Evolutionary conservation across 257 asterid genomes (phyloP), one percentile per base, ranked within the genome.

Genomic region (Salvia miltiorrhiza): DNA sequence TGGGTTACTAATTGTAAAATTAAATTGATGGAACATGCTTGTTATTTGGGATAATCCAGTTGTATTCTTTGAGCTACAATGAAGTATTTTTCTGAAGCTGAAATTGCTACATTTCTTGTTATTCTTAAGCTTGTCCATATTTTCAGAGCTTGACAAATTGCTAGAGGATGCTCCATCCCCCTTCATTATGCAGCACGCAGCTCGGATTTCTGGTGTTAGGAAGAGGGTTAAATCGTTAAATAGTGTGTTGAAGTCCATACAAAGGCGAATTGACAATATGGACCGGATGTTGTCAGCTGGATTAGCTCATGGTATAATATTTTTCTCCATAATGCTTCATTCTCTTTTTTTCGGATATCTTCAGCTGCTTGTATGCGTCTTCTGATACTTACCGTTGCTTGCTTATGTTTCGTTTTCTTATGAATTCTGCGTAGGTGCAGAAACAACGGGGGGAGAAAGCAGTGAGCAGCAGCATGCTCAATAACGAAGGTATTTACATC

Each of bases 111-210:
- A n/a, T n/a, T 16, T 14, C 11, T 64, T 54, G 63, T 37, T 41
- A 10, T 73, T 71, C 28, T 63, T 41, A 33, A 24, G 26, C 41
- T 57, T 55, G 12, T 49, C 37, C 68, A 16, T 73, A 52, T 30
- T 50, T 52, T 37, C 88, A 94, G 99, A 94, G 80, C 99, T 94
- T 74, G 97, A 94, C 80, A 88, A 81, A 66, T 79, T 94, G 80
- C 80, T 94, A 67, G 97, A 94, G 69, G 97, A 89, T 80, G 99
- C 97, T 48, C 99, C 97, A 9, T 81, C 90, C 23, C 95, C 97
- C 45, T 94, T 94, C 80, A 85, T 94, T 44, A 89, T 94, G 97
- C 99, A 94, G 82, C 96, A 91, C 14, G 95, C 96, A 9, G 85
- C 90, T 20, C 91, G 93, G 87, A 88, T 94, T 72, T 90, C 95